These are phyloP conservation scores for Loxodes magnus DNA, from an alignment of 73 alveolate genomes.

Conservation along the genomic window DNA sequence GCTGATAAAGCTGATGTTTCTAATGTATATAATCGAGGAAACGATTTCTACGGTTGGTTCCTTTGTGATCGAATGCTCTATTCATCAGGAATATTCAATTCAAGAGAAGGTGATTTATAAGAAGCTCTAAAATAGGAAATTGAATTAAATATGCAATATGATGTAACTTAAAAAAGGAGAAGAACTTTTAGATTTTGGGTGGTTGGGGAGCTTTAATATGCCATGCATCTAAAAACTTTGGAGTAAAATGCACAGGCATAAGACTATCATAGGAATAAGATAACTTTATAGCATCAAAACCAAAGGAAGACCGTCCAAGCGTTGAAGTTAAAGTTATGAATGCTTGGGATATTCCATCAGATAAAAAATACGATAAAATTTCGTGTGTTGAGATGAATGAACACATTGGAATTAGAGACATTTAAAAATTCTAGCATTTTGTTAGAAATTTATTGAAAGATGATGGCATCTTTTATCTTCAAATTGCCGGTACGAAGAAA, in stretches of 20 bases:
- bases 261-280: background rate
- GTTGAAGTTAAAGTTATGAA: background rate
- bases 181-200: background rate
- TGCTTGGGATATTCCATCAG: background rate
- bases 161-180: background rate
- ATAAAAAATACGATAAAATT: conserved; percentile 13
- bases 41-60: background rate
- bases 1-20: too few relatives aligned
- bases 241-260: background rate
- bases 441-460: conserved; percentile 14
- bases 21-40: too few relatives aligned
- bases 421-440: background rate
- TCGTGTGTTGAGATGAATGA: conserved; percentile 24
- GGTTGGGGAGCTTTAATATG: background rate
- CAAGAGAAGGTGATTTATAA: background rate
- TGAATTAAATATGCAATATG: background rate
- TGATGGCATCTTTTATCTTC: conserved; percentile 20
- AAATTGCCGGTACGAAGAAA: background rate
- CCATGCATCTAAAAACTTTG: background rate
- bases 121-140: background rate
- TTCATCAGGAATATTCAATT: background rate
- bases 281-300: background rate
- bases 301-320: background rate
- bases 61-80: background rate
- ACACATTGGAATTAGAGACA: conserved; percentile 21